Evolutionary conservation across 192 early-diverging fungal species (phyloP), one percentile per base, ranked within the genome.

Genomic region (Lobulomyces angularis): DNA sequence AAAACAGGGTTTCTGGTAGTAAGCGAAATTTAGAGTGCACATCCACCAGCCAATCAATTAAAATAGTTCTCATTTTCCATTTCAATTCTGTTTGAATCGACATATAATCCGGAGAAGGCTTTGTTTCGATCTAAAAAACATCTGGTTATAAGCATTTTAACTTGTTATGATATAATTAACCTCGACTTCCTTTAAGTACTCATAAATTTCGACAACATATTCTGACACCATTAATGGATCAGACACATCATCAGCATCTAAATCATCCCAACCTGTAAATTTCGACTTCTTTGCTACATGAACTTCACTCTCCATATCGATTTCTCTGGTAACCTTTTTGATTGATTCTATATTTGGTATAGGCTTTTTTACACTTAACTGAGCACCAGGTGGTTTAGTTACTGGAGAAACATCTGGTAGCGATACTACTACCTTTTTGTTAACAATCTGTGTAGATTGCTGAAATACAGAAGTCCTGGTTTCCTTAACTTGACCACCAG

Each of bases 11-110:
- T 62, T 98, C 95, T 18, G 90, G 86, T 11, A 93, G 65, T 41
- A 96, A 67, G 26, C 79, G 78, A 61, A 98, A 86, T 53, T 88
- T 81, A 58, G 74, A 59, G 61, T 96, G 90, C 17, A 89, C 80
- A 53, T 96, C 86, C 33, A 91, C 71, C 0, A 98, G 64, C 95
- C 95, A 98, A 59, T 96, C 88, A 22, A 94, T 66, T n/a, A 98
- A 61, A 21, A 94, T 79, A 37, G 64, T 60, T 43, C 95, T 79
- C 91, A 96, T 96, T 35, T 74, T 77, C 90, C 90, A 94, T 16
- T 65, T 60, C 21, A 98, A 69, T 34, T 90, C 84, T 23, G 74
- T 70, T 58, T 98, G 95, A 22, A 65, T 57, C 21, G 69, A 65
- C 69, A 90, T 88, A 54, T 98, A 96, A 35, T 56, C 21, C 5